Evolutionary conservation across 2,329 filamentous ascomycete genomes (phyloP).

Genomic region (Cytospora schulzeri): DNA sequence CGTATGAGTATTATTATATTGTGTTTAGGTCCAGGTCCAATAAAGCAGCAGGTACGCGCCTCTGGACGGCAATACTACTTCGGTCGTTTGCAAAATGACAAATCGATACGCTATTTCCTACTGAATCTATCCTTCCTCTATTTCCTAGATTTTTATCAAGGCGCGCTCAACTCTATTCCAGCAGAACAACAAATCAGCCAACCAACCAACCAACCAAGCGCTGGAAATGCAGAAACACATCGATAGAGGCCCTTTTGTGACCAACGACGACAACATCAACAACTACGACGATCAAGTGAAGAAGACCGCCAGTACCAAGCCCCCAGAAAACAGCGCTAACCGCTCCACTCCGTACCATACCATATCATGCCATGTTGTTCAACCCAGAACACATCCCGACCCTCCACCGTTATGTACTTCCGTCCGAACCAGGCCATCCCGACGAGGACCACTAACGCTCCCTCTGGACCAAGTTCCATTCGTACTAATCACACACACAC

Average conservation of each 20-base stretch:
- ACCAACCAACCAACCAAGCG: neutral
- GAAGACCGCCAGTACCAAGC: neutral
- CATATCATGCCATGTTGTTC: neutral
- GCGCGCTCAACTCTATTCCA: neutral
- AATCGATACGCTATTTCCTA: neutral
- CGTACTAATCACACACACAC: constrained; percentile 49
- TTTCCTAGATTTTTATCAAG: neutral
- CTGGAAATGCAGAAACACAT: neutral
- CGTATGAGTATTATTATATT: neutral
- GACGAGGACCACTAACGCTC: constrained; percentile 48
- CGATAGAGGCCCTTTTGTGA: neutral
- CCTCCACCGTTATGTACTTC: neutral
- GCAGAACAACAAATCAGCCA: neutral
- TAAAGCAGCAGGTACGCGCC: neutral
- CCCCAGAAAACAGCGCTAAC: neutral
- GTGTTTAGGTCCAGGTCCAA: neutral
- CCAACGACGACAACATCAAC: constrained; percentile 1
- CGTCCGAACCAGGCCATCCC: constrained; percentile 5
- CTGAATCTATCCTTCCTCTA: neutral
- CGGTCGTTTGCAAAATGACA: neutral
- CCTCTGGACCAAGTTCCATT: constrained; percentile 63
- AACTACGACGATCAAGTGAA: neutral
- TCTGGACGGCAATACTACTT: neutral
- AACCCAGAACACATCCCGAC: neutral
- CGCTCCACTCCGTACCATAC: neutral